Percentiles rank a stretch among this genome's conserved stretches.
Evolutionary conservation across 495 filamentous ascomycete species (phyloP).

Genomic region (Neurospora terricola): DNA sequence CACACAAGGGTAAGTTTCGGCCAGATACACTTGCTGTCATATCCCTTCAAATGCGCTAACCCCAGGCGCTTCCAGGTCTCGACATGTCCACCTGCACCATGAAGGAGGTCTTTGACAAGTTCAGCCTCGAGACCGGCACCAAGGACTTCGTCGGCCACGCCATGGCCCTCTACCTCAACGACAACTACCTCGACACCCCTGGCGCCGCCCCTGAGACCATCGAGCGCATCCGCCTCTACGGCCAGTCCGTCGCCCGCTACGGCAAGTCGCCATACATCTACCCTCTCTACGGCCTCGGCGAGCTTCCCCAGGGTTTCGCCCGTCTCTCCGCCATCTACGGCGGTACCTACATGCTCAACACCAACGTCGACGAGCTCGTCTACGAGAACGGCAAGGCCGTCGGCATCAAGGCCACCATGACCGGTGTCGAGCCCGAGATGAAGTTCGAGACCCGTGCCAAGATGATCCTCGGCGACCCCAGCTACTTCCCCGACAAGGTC

Average conservation of each 20-base stretch:
- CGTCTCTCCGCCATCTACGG: conserved; percentile 96
- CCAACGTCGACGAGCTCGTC: conserved; percentile 75
- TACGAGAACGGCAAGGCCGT: conserved; percentile 73
- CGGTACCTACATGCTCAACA: conserved; percentile 99
- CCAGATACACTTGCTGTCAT: background rate
- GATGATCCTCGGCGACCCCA: conserved; percentile 93
- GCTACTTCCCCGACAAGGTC: conserved; percentile 88
- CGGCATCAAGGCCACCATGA: conserved; percentile 96
- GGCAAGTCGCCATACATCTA: conserved; percentile 99
- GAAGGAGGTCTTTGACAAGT: conserved; percentile 97
- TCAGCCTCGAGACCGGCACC: conserved; percentile 81
- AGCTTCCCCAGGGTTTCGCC: conserved; percentile 96
- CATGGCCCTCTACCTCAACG: conserved; percentile 90
- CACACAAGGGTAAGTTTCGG: conserved; percentile 65
- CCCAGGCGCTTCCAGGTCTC: conserved; percentile 49
- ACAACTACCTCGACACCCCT: conserved; percentile 66
- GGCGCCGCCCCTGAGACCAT: conserved; percentile 79
- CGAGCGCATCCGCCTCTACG: conserved; percentile 88
- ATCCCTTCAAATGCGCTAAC: background rate
- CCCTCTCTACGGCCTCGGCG: conserved; percentile 92
- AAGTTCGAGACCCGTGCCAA: conserved; percentile 92
- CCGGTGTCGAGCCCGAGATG: conserved; percentile 71
- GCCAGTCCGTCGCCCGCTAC: conserved; percentile 95
- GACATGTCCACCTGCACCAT: conserved; percentile 71
- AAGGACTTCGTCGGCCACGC: conserved; percentile 95